Base-by-base conservation (phyloP, 225 moss, liverwort and hornwort genomes). In the Ulota crispa region DNA sequence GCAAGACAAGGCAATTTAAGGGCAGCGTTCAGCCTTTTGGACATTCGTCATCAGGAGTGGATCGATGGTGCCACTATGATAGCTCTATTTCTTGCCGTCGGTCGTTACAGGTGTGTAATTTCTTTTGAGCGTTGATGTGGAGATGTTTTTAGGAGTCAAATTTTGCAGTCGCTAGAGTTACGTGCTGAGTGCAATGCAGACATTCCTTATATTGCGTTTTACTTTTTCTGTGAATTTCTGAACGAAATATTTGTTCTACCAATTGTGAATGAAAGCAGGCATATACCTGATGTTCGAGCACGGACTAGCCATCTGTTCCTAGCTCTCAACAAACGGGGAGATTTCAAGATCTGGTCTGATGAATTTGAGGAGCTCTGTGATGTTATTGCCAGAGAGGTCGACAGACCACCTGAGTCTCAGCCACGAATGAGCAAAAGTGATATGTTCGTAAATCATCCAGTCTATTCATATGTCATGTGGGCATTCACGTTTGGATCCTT, bases 21-120 rank as follows among this genome's bases (percentile, higher is more conserved):
- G 81, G 93, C 96, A 84, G 96, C 96, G 30, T 96, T 96, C 75
- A 88, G 93, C 79, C 88, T 96, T 83, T 76, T 96, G 84, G 96
- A 96, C 72, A 83, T 84, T 64, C 92, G 93, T 20, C 88, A 93
- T 75, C 96, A 96, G 88, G 96, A 94, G 79, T 96, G 96, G 96
- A 94, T 96, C 45, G 93, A 94, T 88, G 93, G 96, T 75, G 94
- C 96, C 61, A 94, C 94, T 34, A 94, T 96, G 96, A 94, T 94
- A 63, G 88, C 94, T 60, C 86, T 96, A 28, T 96, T 96, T 57
- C 88, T 94, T 80, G 93, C 94, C 21, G 89, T 96, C 73, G 93
- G 94, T 74, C 89, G 93, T 12, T 94, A 94, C 76, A 93, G 96
- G 96, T 96, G 43, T 82, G 90, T 79, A 24, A 21, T 56, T 31